Percentiles rank a stretch among this genome's conserved stretches.
Conservation (phyloP, 352 stramenopile species). For the Plasmopara muralis region DNA sequence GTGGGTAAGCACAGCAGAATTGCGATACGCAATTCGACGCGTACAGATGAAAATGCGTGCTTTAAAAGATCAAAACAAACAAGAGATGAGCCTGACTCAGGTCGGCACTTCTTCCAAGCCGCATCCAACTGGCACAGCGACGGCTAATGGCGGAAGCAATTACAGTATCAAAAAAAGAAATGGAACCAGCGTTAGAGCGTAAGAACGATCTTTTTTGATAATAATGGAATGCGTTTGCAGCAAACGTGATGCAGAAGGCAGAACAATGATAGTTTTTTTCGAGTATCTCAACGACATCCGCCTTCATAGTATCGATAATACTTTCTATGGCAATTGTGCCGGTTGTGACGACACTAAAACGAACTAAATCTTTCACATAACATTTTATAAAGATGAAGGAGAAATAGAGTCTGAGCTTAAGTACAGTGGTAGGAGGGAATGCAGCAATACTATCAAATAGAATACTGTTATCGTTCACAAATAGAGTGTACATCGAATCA, state of each 20-base stretch:
- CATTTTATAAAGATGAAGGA: too few relatives aligned
- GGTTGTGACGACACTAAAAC: too few relatives aligned
- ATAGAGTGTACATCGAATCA: too few relatives aligned
- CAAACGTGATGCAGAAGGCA: background rate
- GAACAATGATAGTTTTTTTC: background rate
- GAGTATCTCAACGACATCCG: too few relatives aligned
- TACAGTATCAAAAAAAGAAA: conserved; percentile 12
- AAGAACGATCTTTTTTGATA: background rate
- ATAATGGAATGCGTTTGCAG: conserved; percentile 1
- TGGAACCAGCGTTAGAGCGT: conserved; percentile 6
- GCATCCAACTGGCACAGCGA: background rate
- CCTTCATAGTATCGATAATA: too few relatives aligned
- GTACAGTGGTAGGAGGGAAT: too few relatives aligned
- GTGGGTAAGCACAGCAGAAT: conserved; percentile 53
- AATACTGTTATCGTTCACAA: too few relatives aligned
- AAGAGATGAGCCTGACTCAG: background rate
- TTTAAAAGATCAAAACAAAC: conserved; percentile 12
- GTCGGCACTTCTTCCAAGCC: background rate
- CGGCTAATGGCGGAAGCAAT: background rate
- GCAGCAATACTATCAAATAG: too few relatives aligned
- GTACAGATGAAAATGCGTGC: conserved; percentile 59
- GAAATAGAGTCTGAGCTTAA: too few relatives aligned
- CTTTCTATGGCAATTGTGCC: too few relatives aligned
- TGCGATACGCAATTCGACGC: conserved; percentile 63
- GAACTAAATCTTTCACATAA: too few relatives aligned